phyloP scores from a whole-genome alignment of 2,329 filamentous ascomycete species.

The Chrysosporium keratinophilum region DNA sequence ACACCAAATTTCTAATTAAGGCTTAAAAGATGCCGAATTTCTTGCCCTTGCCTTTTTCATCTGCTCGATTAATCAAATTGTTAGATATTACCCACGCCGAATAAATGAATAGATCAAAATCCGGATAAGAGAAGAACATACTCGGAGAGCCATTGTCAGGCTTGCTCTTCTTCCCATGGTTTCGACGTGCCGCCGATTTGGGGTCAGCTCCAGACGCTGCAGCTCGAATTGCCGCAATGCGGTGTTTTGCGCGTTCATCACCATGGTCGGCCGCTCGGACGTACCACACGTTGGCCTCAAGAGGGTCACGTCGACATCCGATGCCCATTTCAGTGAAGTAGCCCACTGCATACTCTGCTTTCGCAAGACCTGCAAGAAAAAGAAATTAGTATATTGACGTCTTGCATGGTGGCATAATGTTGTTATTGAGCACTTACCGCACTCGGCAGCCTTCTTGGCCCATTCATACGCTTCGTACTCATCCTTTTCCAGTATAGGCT shows the following conservation, averaged over 20 bases:
- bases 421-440: constrained; percentile 49
- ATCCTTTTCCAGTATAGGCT: constrained; percentile 84
- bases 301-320: constrained; percentile 82
- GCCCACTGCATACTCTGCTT: constrained; percentile 86
- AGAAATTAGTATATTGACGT: constrained; percentile 1
- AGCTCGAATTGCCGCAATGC: constrained; percentile 74
- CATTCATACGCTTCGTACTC: constrained; percentile 95
- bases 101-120: neutral
- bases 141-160: constrained; percentile 7
- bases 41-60: constrained; percentile 18
- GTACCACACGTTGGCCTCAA: constrained; percentile 98
- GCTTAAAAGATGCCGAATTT: constrained; percentile 21
- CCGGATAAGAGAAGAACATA: neutral
- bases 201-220: constrained; percentile 54
- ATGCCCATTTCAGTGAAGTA: constrained; percentile 99
- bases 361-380: constrained; percentile 36
- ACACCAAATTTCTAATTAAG: neutral
- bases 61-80: constrained; percentile 1
- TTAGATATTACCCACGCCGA: neutral
- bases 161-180: constrained; percentile 17
- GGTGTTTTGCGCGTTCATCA: constrained; percentile 78
- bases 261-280: constrained; percentile 88
- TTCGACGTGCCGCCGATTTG: constrained; percentile 13
- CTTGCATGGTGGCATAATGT: neutral
- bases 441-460: constrained; percentile 75